Percentiles rank a stretch among this genome's conserved stretches.
phyloP scores from a whole-genome alignment of 495 filamentous ascomycete species.

The Annulohypoxylon nitens region DNA sequence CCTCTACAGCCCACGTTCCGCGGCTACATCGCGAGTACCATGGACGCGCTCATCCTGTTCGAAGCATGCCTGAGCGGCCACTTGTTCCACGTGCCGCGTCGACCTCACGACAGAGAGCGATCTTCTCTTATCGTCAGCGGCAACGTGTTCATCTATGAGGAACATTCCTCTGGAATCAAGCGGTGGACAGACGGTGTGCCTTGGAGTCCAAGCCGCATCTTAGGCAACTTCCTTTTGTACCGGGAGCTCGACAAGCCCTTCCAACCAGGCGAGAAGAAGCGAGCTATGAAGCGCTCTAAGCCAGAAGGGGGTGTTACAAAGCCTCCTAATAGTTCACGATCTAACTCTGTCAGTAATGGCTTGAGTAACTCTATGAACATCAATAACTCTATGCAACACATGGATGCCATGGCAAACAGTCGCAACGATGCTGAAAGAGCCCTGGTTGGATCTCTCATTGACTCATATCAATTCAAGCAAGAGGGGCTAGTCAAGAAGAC shows the following conservation, averaged over 20 bases:
- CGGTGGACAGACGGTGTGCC: slow-evolving; percentile 92
- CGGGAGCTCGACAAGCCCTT: slow-evolving; percentile 86
- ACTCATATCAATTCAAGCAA: slow-evolving; percentile 89
- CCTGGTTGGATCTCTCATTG: slow-evolving; percentile 83
- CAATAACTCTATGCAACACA: slow-evolving; percentile 46
- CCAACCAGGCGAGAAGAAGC: slow-evolving; percentile 89
- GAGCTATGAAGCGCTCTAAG: slow-evolving; percentile 78
- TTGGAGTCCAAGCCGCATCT: slow-evolving; percentile 91
- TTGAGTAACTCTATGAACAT: slow-evolving; percentile 20
- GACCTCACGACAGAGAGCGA: slow-evolving; percentile 88
- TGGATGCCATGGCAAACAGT: slow-evolving; percentile 52
- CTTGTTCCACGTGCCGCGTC: slow-evolving; percentile 79
- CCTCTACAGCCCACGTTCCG: slow-evolving; percentile 65
- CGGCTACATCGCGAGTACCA: slow-evolving; percentile 77
- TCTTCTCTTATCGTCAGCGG: slow-evolving; percentile 80
- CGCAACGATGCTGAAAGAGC: slow-evolving; percentile 66
- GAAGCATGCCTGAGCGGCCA: slow-evolving; percentile 77
- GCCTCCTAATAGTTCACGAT: slow-evolving; percentile 28
- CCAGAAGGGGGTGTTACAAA: slow-evolving; percentile 40
- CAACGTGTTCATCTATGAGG: slow-evolving; percentile 90
- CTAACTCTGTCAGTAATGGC: slow-evolving; percentile 54
- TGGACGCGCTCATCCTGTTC: slow-evolving; percentile 81
- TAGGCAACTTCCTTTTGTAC: slow-evolving; percentile 91
- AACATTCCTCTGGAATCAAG: slow-evolving; percentile 89
- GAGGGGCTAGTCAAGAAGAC: slow-evolving; percentile 93